Evolutionary conservation across 164 flowering plant genomes (phyloP).

Genomic region (Paratinospora sagittata): DNA sequence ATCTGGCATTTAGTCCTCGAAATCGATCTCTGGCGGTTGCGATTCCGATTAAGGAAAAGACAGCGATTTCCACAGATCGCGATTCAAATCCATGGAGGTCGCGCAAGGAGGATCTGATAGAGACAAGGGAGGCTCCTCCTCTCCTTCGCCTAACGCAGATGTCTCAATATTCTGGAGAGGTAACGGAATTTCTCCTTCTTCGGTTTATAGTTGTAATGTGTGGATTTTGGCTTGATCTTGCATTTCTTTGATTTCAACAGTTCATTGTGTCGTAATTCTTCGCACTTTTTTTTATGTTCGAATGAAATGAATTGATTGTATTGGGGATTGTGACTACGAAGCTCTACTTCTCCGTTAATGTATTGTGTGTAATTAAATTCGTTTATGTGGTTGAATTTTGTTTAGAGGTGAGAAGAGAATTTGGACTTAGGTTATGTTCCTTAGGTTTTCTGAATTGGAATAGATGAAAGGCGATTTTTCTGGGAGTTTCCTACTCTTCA

Average conservation of each 20-base stretch:
- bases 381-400: too few relatives aligned
- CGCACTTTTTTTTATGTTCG: too few relatives aligned
- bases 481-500: too few relatives aligned
- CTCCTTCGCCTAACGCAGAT: slow-evolving; percentile 58
- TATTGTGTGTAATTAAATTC: too few relatives aligned
- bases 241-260: neutral
- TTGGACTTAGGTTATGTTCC: too few relatives aligned
- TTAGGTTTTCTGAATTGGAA: too few relatives aligned
- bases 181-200: slow-evolving; percentile 12
- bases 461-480: too few relatives aligned
- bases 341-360: too few relatives aligned
- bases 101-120: slow-evolving; percentile 61
- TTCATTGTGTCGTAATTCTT: too few relatives aligned
- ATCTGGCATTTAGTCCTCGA: neutral
- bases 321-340: too few relatives aligned
- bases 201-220: neutral
- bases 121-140: slow-evolving; percentile 46
- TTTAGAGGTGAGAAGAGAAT: too few relatives aligned
- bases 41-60: neutral
- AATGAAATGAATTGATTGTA: too few relatives aligned
- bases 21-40: neutral
- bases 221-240: neutral
- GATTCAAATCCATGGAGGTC: slow-evolving; percentile 45
- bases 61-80: slow-evolving; percentile 6
- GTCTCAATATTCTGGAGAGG: slow-evolving; percentile 92